phyloP scores from a whole-genome alignment of 148 eudicot genomes.

The Oxyria digyna region DNA sequence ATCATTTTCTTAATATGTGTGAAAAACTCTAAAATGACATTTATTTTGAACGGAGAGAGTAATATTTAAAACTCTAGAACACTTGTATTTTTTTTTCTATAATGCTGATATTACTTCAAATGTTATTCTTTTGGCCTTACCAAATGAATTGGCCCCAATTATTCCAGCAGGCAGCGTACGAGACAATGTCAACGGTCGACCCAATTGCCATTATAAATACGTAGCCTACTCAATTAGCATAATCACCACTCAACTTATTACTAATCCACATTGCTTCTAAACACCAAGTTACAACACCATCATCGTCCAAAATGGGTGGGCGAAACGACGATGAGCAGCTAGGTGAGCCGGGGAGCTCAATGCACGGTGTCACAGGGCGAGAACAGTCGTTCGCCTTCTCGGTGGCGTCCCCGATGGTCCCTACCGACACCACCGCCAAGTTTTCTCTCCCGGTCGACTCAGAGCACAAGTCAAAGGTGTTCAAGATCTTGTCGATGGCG shows the following conservation, averaged over 20 bases:
- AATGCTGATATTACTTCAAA: too few relatives aligned
- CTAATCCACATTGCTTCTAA: not conserved
- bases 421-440: constrained; percentile 16
- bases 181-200: constrained; percentile 3
- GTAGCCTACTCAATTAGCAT: not conserved
- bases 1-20: too few relatives aligned
- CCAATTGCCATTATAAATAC: not conserved
- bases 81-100: too few relatives aligned
- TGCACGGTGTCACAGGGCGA: constrained; percentile 36
- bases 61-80: too few relatives aligned
- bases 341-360: constrained; percentile 36
- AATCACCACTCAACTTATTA: not conserved
- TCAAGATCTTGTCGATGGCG: constrained; percentile 21
- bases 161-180: not conserved
- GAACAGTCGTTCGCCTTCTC: constrained; percentile 23
- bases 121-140: too few relatives aligned
- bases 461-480: constrained; percentile 30
- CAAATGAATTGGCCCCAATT: too few relatives aligned
- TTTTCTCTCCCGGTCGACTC: constrained; percentile 27
- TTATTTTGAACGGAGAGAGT: too few relatives aligned
- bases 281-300: not conserved
- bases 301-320: not conserved
- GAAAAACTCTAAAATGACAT: too few relatives aligned
- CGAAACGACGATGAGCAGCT: constrained; percentile 10
- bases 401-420: constrained; percentile 17